Base-by-base conservation (phyloP, 148 eudicot genomes). In the Polygonum aviculare region DNA sequence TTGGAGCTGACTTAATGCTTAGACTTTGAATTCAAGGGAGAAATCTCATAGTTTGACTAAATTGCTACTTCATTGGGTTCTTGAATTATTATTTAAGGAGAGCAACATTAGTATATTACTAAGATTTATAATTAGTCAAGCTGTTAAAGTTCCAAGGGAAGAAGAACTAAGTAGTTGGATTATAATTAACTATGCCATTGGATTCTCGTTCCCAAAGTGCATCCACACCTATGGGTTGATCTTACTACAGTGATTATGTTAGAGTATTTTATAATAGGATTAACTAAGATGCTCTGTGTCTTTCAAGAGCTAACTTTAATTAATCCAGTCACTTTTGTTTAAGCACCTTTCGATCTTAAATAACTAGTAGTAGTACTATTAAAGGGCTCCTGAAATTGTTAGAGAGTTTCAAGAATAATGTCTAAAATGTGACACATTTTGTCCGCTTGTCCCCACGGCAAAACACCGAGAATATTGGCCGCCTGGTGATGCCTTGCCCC, bases 381-480 rank as follows among this genome's bases (percentile, higher is more conserved):
- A 12, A 3, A 35, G 12, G 15, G 15, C 14, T 63, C 15, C 38
- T 31, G 69, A 63, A 19, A n/a, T 19, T 36, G 60, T 49, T 16
- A 35, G 48, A 26, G 55, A 55, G 36, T 69, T 79, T 70, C 48
- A 70, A 69, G 48, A 40, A 26, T 2, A 18, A 18, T 69, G 54
- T 65, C 79, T 78, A 80, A 76, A 48, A 83, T 54, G 78, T 77
- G 78, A 85, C 82, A 78, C 45, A 74, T 69, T 54, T 75, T 83
- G 86, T 81, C 86, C 72, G 71, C 62, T 33, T 83, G 86, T 79
- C 81, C 72, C 82, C 86, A 79, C 75, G 55, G 76, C 84, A 83
- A 77, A 76, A 75, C 86, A 83, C 67, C 86, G 84, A 76, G 88
- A 83, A 85, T 81, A 83, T 79, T 81, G 85, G 78, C 67, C 48